phyloP scores from a whole-genome alignment of 129 eudicot species.

The Lactuca saligna region DNA sequence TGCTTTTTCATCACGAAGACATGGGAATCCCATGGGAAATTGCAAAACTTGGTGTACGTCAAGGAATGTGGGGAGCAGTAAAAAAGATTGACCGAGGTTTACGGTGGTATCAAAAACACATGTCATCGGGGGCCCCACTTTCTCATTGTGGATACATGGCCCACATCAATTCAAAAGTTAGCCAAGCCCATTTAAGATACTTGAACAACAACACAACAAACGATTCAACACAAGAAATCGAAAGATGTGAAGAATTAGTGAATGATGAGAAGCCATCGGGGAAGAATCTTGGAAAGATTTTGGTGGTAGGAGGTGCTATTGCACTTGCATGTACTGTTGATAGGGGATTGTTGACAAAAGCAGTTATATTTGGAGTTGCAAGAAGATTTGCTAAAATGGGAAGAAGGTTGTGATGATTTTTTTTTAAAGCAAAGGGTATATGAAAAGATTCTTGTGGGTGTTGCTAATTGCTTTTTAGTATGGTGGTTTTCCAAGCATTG shows the following conservation, averaged over 20 bases:
- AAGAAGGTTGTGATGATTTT: conserved; percentile 45
- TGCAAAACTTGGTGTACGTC: conserved; percentile 80
- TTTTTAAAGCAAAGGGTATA: background rate
- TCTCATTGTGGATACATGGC: conserved; percentile 73
- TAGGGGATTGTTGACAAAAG: conserved; percentile 79
- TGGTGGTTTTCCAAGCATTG: background rate
- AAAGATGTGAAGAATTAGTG: conserved; percentile 18
- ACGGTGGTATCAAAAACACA: conserved; percentile 70
- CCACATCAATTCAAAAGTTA: conserved; percentile 54
- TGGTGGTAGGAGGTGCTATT: conserved; percentile 81
- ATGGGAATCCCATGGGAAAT: conserved; percentile 96
- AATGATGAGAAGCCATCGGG: conserved; percentile 54
- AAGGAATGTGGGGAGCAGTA: conserved; percentile 98
- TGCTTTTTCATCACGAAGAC: conserved; percentile 88
- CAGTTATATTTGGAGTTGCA: conserved; percentile 87
- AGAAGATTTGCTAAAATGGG: conserved; percentile 80
- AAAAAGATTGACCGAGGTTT: conserved; percentile 80
- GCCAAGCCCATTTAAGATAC: conserved; percentile 38
- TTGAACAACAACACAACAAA: conserved; percentile 35
- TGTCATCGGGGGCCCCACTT: conserved; percentile 48
- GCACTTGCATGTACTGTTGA: conserved; percentile 87
- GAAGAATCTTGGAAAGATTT: conserved; percentile 48
- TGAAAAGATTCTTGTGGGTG: background rate
- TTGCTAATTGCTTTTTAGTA: background rate
- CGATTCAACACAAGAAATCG: conserved; percentile 30